Evolutionary conservation across 2,329 filamentous ascomycete species (phyloP).

Genomic region (Purpureocillium lavendulum): DNA sequence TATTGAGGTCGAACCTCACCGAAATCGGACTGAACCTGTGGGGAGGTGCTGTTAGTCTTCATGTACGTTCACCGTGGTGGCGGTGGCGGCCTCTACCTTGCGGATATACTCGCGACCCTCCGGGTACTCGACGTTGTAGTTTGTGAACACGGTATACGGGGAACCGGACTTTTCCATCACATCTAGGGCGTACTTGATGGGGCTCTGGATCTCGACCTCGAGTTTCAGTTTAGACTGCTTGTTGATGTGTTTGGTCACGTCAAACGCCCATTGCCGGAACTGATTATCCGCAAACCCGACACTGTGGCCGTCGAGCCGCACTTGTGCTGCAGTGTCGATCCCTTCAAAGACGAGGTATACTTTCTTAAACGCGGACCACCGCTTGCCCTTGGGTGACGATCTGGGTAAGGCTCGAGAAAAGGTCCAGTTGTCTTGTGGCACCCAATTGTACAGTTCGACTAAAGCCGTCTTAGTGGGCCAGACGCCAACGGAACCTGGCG

Average conservation of each 20-base stretch:
- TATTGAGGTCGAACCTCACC: background rate
- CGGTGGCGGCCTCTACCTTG: background rate
- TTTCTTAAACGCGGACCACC: too few species aligned
- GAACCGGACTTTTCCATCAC: background rate
- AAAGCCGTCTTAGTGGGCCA: too few species aligned
- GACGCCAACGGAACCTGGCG: too few species aligned
- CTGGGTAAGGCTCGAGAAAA: too few species aligned
- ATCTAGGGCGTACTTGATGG: background rate
- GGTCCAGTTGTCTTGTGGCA: too few species aligned
- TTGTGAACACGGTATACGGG: too few species aligned
- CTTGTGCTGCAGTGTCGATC: constrained; percentile 49
- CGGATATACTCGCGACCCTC: background rate
- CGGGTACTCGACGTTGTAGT: too few species aligned
- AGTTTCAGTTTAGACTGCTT: constrained; percentile 5
- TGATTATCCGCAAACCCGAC: constrained; percentile 52
- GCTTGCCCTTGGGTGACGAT: too few species aligned
- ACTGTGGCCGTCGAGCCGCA: constrained; percentile 41
- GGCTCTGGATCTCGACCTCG: constrained; percentile 2
- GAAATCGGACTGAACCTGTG: too few species aligned
- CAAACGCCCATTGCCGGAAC: constrained; percentile 52
- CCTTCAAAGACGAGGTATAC: constrained; percentile 45
- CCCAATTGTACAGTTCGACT: too few species aligned
- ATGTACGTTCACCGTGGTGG: background rate
- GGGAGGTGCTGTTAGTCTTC: too few species aligned
- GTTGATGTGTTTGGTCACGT: constrained; percentile 38